Evolutionary conservation across 225 moss, liverwort and hornwort genomes (phyloP), one percentile per base, ranked within the genome.

Genomic region (Anthoceros angustus): DNA sequence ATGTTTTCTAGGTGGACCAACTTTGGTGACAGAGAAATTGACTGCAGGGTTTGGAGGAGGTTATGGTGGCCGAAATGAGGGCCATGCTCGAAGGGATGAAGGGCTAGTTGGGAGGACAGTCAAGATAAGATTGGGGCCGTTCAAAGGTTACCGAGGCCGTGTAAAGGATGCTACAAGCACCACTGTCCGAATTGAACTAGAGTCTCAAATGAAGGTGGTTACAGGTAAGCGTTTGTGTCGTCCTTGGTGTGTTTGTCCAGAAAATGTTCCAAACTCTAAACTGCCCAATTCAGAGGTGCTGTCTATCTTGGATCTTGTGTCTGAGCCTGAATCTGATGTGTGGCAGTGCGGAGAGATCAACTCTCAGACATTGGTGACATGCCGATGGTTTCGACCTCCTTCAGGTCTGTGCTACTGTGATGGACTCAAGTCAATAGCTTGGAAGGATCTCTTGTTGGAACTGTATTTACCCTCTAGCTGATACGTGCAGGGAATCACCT

Each of bases 141-240:
- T 76, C 66, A 99, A 99, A 75, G 98, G 98, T 60, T 99, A 92
- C 67, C 84, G 98, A 25, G 98, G 98, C 24, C 87, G 92, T 63
- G 98, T 99, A 70, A 86, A 89, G 39, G 87, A 92, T 75, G 98
- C 98, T 50, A 99, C 98, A 40, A 84, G 86, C 48, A 80, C 77
- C 23, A 87, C 89, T 74, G 87, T 87, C 39, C 92, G 98, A 68
- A 87, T 99, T 60, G 98, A 99, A 71, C 66, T 99, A 20, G 98
- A 99, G 71, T 99, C 98, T 62, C 98, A 99, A 75, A 99, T 99
- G 98, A 99, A 92, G 84, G 89, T 92, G 67, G 98, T 92, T 9
- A 86, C 92, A 82, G 93, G 93, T 93, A 67, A 61, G 43, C 12
- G 12, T 49, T 48, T 16, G 16, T 42, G 4, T 25, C 15, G 10